Evolutionary conservation across 768 basidiomycete species (phyloP).

Genomic region (Lactifluus rugatus): DNA sequence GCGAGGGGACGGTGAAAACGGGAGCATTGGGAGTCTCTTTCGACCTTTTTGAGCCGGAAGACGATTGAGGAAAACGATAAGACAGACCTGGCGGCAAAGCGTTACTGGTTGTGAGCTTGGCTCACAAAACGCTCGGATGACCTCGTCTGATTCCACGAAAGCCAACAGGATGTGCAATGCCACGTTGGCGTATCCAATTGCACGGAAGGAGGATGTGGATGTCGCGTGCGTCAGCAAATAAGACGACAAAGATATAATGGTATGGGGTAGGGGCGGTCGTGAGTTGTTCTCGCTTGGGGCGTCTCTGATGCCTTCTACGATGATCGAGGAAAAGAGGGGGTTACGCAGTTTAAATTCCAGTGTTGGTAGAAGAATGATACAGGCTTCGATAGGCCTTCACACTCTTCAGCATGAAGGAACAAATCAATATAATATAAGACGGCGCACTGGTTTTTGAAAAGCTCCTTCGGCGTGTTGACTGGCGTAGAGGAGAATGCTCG

Average conservation of each 20-base stretch:
- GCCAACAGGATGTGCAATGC: slow-evolving; percentile 44
- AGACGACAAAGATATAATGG: slow-evolving; percentile 48
- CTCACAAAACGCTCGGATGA: slow-evolving; percentile 39
- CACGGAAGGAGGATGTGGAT: slow-evolving; percentile 46
- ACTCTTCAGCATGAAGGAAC: background rate
- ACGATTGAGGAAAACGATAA: background rate
- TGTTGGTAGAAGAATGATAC: slow-evolving; percentile 47
- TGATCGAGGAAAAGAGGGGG: slow-evolving; percentile 36
- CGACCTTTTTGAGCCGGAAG: background rate
- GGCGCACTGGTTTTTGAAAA: slow-evolving; percentile 49
- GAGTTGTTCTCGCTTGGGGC: slow-evolving; percentile 21
- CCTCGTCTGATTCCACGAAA: slow-evolving; percentile 39
- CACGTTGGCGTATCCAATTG: slow-evolving; percentile 53
- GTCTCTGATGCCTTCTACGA: slow-evolving; percentile 32
- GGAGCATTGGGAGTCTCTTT: slow-evolving; percentile 45
- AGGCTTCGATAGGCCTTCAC: slow-evolving; percentile 52
- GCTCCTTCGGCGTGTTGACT: slow-evolving; percentile 39
- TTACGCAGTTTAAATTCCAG: slow-evolving; percentile 53
- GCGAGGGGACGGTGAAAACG: slow-evolving; percentile 30
- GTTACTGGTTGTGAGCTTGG: slow-evolving; percentile 35
- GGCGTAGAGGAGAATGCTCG: slow-evolving; percentile 40
- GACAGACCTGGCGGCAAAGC: slow-evolving; percentile 53
- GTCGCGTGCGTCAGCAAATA: slow-evolving; percentile 62
- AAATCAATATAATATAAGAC: background rate
- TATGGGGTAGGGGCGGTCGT: slow-evolving; percentile 34